Conservation (phyloP, 192 early-diverging fungal species). For the Spizellomyces punctatus region DNA sequence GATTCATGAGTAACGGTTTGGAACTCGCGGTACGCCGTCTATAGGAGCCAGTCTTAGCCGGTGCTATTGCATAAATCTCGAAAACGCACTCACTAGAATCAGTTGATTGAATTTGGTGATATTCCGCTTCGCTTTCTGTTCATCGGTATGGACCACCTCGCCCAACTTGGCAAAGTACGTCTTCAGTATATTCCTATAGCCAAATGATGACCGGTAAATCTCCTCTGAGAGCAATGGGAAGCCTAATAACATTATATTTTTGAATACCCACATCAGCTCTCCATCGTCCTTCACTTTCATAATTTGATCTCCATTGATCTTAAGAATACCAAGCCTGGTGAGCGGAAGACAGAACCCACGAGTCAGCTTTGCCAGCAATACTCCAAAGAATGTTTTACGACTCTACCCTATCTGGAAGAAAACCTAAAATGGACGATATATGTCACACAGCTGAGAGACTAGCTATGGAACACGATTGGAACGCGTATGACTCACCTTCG, state of each 20-base stretch:
- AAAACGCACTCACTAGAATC: slow-evolving; percentile 51
- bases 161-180: slow-evolving; percentile 82
- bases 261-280: slow-evolving; percentile 51
- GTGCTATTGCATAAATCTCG: not conserved
- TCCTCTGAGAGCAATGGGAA: not conserved
- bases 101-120: slow-evolving; percentile 83
- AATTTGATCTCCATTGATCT: slow-evolving; percentile 78
- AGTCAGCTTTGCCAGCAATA: not conserved
- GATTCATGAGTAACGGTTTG: slow-evolving; percentile 73
- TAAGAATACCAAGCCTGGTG: slow-evolving; percentile 80
- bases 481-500: slow-evolving; percentile 51
- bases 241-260: not conserved
- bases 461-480: slow-evolving; percentile 6
- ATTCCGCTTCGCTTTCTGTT: slow-evolving; percentile 25
- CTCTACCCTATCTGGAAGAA: slow-evolving; percentile 87
- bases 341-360: slow-evolving; percentile 1
- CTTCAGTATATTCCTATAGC: slow-evolving; percentile 77
- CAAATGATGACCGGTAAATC: slow-evolving; percentile 1
- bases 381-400: not conserved
- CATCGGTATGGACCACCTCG: slow-evolving; percentile 56
- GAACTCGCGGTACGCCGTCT: slow-evolving; percentile 88
- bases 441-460: no score
- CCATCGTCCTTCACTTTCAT: slow-evolving; percentile 61
- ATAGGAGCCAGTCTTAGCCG: slow-evolving; percentile 25
- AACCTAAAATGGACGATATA: slow-evolving; percentile 40